Evolutionary conservation across 2,329 filamentous ascomycete genomes (phyloP), one percentile per base, ranked within the genome.

Genomic region (Daldinia eschscholtzii): DNA sequence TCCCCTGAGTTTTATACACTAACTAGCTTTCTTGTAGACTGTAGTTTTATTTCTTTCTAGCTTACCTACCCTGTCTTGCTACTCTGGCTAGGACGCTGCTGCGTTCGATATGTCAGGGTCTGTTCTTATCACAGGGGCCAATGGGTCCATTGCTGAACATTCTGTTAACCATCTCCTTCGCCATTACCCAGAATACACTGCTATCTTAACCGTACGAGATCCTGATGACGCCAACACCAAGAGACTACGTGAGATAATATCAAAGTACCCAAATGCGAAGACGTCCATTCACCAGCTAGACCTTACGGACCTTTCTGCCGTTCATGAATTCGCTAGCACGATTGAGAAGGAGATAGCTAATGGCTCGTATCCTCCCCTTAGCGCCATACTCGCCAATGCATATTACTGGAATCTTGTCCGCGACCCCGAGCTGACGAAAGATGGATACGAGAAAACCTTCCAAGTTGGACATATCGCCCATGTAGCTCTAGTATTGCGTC

Each of bases 401-500:
- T 79, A 77, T 64, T 76, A 78, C 42, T 80, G 79, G 77, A 81
- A 80, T 26, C 68, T 83, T 3, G 70, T 74, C 10, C 61, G 59
- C 3, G 75, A 74, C 6, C 66, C 76, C 0, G 75, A 80, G 57
- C 65, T 77, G 13, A 81, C 80, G 1, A 65, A 33, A 0, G 81
- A 82, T 66, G 76, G 77, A 6, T 79, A 76, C 35, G 81, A 83
- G 50, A 78, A 78, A 55, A 80, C 78, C 1, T 77, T 83, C 13
- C 79, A 81, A 60, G 76, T 83, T 2, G 77, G 73, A 35, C 78
- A 83, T 64, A 62, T 83, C 28, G 75, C 80, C 1, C 81, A 83
- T 59, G 76, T 76, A 12, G 72, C 79, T 0, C 61, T 83, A 4
- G 71, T 81, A 1, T 70, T 83, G 37, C 77, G 77, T 18, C 70